Percentiles rank a stretch among this genome's conserved stretches.
Conservation (phyloP, 1,139 yeast genomes). For the Geotrichum bryndzae region DNA sequence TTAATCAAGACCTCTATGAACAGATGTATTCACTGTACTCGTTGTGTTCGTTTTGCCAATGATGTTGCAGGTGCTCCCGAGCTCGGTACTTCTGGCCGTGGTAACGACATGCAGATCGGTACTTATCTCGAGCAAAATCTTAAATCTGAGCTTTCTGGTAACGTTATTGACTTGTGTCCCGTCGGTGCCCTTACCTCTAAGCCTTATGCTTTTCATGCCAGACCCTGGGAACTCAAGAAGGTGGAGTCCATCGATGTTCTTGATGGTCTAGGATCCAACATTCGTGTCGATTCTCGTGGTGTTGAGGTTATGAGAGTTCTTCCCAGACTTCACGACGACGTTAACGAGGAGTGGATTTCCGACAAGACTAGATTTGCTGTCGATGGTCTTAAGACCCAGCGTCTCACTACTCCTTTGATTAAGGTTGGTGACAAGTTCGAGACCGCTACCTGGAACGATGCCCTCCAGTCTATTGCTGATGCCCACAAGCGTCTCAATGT, state of each 20-base stretch:
- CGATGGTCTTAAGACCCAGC: constrained; percentile 82
- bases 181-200: constrained; percentile 89
- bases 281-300: constrained; percentile 83
- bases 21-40: constrained; percentile 88
- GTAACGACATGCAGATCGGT: constrained; percentile 88
- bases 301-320: constrained; percentile 82
- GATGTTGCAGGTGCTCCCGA: constrained; percentile 94
- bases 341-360: constrained; percentile 89
- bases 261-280: constrained; percentile 79
- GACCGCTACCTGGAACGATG: constrained; percentile 85
- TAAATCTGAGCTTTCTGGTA: constrained; percentile 82
- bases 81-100: constrained; percentile 83
- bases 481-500: constrained; percentile 58
- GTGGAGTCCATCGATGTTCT: constrained; percentile 82
- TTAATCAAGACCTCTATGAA: constrained; percentile 87
- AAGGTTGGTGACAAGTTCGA: constrained; percentile 67
- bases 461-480: constrained; percentile 62
- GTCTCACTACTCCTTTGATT: constrained; percentile 75
- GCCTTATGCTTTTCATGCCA: constrained; percentile 85
- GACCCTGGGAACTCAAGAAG: constrained; percentile 92
- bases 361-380: constrained; percentile 83
- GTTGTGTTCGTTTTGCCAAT: constrained; percentile 86
- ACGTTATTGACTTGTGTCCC: constrained; percentile 83
- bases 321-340: constrained; percentile 80
- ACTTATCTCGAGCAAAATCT: constrained; percentile 81